A percentile compares a stretch with the other conserved stretches of the same genome.
Evolutionary conservation across 495 filamentous ascomycete genomes (phyloP).

Genomic region (Lindgomyces ingoldianus): DNA sequence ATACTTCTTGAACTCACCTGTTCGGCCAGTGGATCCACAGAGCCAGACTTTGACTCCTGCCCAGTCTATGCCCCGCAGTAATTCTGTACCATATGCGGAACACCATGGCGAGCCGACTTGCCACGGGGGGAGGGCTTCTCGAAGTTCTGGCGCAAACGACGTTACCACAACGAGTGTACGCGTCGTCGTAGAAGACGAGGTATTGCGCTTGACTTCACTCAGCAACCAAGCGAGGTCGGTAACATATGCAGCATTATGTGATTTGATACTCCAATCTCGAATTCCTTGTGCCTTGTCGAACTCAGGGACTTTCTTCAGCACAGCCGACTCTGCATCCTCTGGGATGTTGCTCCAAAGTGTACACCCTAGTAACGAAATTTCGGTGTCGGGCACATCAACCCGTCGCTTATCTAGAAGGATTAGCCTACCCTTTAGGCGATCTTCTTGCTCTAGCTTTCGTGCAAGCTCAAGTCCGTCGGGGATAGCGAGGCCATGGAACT

Average conservation of each 20-base stretch:
- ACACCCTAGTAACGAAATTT: constrained; percentile 56
- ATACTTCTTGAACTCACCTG: constrained; percentile 46
- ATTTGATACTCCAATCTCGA: constrained; percentile 48
- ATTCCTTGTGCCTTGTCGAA: constrained; percentile 51
- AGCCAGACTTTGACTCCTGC: constrained; percentile 50
- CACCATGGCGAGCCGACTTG: constrained; percentile 49
- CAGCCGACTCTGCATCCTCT: constrained; percentile 42
- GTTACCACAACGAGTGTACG: constrained; percentile 54
- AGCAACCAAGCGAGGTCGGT: constrained; percentile 53
- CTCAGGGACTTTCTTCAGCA: constrained; percentile 51
- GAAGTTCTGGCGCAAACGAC: constrained; percentile 55
- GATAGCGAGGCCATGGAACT: constrained; percentile 55
- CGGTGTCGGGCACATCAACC: constrained; percentile 46
- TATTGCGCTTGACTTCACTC: constrained; percentile 40
- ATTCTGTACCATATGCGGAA: constrained; percentile 56
- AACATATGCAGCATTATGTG: constrained; percentile 55
- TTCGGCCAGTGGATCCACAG: constrained; percentile 59
- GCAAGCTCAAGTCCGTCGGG: constrained; percentile 49
- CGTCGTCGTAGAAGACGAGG: constrained; percentile 33
- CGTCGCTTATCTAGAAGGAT: constrained; percentile 51
- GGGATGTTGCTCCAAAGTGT: constrained; percentile 59
- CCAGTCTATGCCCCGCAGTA: constrained; percentile 42
- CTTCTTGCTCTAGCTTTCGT: constrained; percentile 49
- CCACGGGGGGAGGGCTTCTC: constrained; percentile 49
- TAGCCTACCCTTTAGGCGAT: constrained; percentile 48